Evolutionary conservation across 768 basidiomycete species (phyloP).

Genomic region (Sarcodon sp.): DNA sequence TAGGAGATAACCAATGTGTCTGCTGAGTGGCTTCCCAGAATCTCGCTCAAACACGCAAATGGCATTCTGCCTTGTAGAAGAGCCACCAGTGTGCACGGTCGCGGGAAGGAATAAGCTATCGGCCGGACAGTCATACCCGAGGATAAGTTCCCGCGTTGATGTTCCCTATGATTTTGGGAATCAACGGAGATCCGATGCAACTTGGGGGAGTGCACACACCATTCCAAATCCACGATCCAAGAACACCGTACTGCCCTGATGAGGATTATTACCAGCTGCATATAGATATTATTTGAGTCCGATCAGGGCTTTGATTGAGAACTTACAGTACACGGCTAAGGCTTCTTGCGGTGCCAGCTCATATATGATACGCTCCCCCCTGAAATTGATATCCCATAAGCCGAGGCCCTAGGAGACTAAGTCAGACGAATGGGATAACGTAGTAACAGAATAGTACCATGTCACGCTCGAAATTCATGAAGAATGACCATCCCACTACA

Average conservation of each 20-base stretch:
- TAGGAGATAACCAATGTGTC: conserved; percentile 39
- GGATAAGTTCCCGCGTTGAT: conserved; percentile 45
- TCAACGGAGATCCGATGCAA: neutral
- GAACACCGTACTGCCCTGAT: conserved; percentile 48
- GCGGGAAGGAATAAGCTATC: conserved; percentile 50
- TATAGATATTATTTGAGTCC: neutral
- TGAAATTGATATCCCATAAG: conserved; percentile 47
- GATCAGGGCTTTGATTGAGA: neutral
- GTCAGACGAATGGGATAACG: too few relatives aligned
- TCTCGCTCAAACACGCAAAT: conserved; percentile 59
- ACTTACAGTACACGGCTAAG: conserved; percentile 41
- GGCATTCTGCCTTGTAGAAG: conserved; percentile 32
- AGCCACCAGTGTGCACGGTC: conserved; percentile 37
- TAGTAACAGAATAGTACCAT: conserved; percentile 19
- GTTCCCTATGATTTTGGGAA: conserved; percentile 18
- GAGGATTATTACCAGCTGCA: conserved; percentile 46
- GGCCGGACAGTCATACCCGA: conserved; percentile 54
- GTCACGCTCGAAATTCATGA: conserved; percentile 50
- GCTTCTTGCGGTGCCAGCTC: conserved; percentile 56
- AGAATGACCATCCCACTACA: conserved; percentile 43
- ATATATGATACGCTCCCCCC: conserved; percentile 47
- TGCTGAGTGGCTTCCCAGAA: conserved; percentile 38
- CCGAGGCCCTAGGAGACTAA: conserved; percentile 23
- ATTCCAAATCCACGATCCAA: conserved; percentile 55
- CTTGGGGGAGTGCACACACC: conserved; percentile 10